phyloP scores from a whole-genome alignment of 768 basidiomycete genomes.

The Glaciozyma antarctica region DNA sequence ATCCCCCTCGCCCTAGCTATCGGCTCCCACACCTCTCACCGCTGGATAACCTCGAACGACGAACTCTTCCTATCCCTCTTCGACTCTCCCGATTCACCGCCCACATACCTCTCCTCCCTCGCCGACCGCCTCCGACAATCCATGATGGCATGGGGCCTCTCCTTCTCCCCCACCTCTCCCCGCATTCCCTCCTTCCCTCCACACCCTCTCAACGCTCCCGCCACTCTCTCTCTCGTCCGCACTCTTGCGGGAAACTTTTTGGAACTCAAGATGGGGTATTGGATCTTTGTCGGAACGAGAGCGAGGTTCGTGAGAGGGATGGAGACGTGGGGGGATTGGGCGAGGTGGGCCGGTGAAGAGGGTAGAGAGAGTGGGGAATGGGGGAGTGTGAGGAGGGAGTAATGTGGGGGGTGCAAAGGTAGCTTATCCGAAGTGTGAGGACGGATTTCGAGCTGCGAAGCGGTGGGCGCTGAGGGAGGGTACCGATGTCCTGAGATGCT shows the following conservation, averaged over 20 bases:
- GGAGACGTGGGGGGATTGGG: constrained; percentile 9
- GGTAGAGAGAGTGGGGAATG: neutral
- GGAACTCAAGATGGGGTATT: too few species aligned
- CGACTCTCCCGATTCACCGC: constrained; percentile 22
- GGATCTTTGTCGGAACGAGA: too few species aligned
- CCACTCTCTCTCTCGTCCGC: too few species aligned
- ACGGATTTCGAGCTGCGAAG: too few species aligned
- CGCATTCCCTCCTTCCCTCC: constrained; percentile 2
- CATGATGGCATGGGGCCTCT: constrained; percentile 12
- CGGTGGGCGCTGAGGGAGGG: too few species aligned
- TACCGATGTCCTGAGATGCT: too few species aligned
- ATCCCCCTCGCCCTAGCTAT: constrained; percentile 43
- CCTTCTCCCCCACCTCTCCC: constrained; percentile 37
- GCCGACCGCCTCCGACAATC: neutral
- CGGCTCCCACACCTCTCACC: constrained; percentile 36
- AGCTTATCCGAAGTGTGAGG: too few species aligned
- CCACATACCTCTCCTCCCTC: constrained; percentile 12
- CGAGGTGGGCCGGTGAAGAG: neutral
- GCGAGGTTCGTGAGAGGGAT: too few species aligned
- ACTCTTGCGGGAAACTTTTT: too few species aligned
- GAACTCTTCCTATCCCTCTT: constrained; percentile 43
- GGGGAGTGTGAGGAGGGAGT: too few species aligned
- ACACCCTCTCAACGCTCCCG: constrained; percentile 24
- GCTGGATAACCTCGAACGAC: constrained; percentile 38
- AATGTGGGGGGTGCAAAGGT: too few species aligned